Conservation (phyloP, 108 stramenopile genomes). For the Craspedostauros australis region DNA sequence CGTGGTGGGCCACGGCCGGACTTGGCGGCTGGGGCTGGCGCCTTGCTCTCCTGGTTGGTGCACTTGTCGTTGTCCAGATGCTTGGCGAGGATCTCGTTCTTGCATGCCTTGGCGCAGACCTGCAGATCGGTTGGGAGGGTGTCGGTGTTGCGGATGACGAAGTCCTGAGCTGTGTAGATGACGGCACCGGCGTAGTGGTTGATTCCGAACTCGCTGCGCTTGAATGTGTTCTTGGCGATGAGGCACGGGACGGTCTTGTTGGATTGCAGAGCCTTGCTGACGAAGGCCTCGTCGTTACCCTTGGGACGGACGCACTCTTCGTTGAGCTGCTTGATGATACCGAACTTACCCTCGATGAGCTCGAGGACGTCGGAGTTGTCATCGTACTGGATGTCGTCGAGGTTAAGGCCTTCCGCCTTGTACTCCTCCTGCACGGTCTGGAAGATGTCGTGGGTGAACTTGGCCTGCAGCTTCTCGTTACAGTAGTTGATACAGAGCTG, state of each 20-base stretch:
- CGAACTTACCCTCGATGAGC: constrained; percentile 88
- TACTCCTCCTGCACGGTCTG: constrained; percentile 84
- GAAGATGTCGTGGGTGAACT: constrained; percentile 87
- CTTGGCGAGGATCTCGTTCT: constrained; percentile 39
- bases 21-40: constrained; percentile 13
- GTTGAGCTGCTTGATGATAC: constrained; percentile 87
- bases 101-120: constrained; percentile 36
- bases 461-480: constrained; percentile 89
- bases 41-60: constrained; percentile 33
- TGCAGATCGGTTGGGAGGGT: constrained; percentile 65
- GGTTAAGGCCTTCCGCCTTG: constrained; percentile 84
- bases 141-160: constrained; percentile 82
- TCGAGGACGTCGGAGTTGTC: constrained; percentile 91
- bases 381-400: constrained; percentile 81
- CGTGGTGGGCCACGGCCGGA: constrained; percentile 18
- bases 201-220: constrained; percentile 73
- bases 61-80: constrained; percentile 21
- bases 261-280: constrained; percentile 46
- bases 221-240: constrained; percentile 33
- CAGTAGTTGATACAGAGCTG: constrained; percentile 94
- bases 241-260: constrained; percentile 52
- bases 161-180: constrained; percentile 75
- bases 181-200: constrained; percentile 92
- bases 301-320: constrained; percentile 91
- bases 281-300: constrained; percentile 82